Evolutionary conservation across 2,329 filamentous ascomycete species (phyloP).

Genomic region (Arthrobotrys pseudoclavata): DNA sequence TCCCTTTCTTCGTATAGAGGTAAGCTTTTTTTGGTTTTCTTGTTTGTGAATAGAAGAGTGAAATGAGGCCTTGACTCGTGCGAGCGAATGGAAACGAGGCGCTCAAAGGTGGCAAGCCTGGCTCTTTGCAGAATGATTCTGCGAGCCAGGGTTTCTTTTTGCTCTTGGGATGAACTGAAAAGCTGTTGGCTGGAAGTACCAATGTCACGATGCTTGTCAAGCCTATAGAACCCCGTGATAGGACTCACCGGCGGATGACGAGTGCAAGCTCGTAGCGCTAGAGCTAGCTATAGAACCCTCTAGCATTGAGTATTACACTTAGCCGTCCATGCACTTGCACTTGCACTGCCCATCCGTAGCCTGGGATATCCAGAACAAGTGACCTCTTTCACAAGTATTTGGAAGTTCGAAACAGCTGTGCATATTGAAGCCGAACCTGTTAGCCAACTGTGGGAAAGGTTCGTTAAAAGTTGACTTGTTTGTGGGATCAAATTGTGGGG

Average conservation of each 20-base stretch:
- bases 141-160: background rate
- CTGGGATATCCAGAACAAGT: too few species aligned
- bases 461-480: constrained; percentile 1
- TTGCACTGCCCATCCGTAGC: too few species aligned
- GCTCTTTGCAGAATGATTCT: constrained; percentile 36
- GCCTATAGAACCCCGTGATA: background rate
- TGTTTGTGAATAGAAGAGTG: constrained; percentile 11
- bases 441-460: too few species aligned
- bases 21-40: constrained; percentile 14
- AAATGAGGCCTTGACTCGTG: constrained; percentile 30
- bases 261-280: background rate
- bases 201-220: background rate
- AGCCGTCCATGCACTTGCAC: background rate
- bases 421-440: background rate
- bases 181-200: too few species aligned
- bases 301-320: background rate
- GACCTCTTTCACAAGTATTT: background rate
- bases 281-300: background rate
- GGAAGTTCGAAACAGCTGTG: constrained; percentile 9
- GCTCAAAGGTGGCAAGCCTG: constrained; percentile 20
- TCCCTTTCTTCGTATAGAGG: background rate
- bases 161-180: too few species aligned
- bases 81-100: constrained; percentile 33
- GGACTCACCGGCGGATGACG: background rate
- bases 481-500: background rate